phyloP scores from a whole-genome alignment of 164 flowering plant species.

The Chimonanthus salicifolius region DNA sequence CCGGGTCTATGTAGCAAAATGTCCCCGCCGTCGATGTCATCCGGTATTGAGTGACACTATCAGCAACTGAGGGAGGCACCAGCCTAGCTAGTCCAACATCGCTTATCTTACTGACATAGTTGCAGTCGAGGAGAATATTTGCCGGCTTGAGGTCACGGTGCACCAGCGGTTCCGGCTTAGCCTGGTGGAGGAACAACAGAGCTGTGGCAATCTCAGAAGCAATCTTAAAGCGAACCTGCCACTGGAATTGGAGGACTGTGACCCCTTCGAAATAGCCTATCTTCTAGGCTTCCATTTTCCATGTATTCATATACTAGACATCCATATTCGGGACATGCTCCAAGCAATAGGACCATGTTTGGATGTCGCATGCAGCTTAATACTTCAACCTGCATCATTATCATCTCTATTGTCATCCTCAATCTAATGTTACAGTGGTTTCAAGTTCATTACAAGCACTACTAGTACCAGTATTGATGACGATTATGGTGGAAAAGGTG shows the following conservation, averaged over 20 bases:
- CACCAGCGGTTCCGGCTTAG: conserved; percentile 81
- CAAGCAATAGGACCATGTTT: conserved; percentile 69
- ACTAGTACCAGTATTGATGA: background rate
- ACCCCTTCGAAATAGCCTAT: conserved; percentile 48
- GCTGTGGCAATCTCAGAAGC: conserved; percentile 67
- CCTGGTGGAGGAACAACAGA: conserved; percentile 69
- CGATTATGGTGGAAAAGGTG: background rate
- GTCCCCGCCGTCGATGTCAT: conserved; percentile 82
- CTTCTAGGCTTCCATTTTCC: conserved; percentile 73
- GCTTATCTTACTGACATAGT: conserved; percentile 63
- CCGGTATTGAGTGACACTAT: conserved; percentile 62
- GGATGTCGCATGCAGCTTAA: conserved; percentile 77
- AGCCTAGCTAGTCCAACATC: conserved; percentile 74
- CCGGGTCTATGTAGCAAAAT: conserved; percentile 83
- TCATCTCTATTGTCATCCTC: background rate
- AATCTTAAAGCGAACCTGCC: conserved; percentile 52
- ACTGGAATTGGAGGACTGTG: conserved; percentile 45
- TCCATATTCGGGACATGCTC: conserved; percentile 78
- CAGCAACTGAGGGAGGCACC: conserved; percentile 62
- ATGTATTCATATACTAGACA: conserved; percentile 71
- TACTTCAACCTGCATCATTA: conserved; percentile 53
- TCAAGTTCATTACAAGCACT: no score
- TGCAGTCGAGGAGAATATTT: conserved; percentile 64
- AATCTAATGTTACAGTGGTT: background rate
- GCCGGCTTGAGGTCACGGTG: conserved; percentile 79